Conservation (phyloP, 176 grass and related monocot species). For the Stipa capillata region DNA sequence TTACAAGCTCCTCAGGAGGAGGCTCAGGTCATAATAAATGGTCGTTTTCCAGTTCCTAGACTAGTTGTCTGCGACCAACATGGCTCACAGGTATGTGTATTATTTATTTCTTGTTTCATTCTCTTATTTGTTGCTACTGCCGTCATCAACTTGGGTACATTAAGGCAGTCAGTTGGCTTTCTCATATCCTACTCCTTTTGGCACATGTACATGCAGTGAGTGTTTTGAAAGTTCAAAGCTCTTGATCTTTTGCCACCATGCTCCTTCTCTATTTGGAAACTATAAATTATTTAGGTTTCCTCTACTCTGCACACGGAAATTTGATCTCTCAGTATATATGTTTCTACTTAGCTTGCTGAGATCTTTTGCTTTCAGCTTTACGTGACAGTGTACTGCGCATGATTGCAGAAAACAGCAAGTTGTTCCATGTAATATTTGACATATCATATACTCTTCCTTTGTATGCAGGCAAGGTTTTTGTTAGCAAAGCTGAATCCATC, state of each 20-base stretch:
- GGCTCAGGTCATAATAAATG: constrained; percentile 65
- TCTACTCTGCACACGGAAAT: too few species aligned
- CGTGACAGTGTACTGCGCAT: neutral
- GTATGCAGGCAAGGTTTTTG: constrained; percentile 88
- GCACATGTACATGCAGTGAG: neutral
- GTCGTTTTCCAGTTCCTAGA: constrained; percentile 91
- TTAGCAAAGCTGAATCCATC: constrained; percentile 95
- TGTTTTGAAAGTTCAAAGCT: neutral
- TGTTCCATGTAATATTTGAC: neutral
- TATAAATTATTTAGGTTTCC: too few species aligned
- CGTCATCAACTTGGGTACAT: neutral
- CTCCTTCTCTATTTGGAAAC: neutral
- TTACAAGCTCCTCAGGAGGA: constrained; percentile 90
- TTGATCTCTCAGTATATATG: too few species aligned
- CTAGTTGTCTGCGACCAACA: constrained; percentile 97
- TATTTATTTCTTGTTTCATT: constrained; percentile 15
- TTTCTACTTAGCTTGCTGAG: too few species aligned
- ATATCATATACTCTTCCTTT: neutral
- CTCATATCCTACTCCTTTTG: neutral
- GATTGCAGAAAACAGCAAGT: neutral
- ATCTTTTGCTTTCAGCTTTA: too few species aligned
- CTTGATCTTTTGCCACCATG: neutral
- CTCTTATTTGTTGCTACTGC: constrained; percentile 5
- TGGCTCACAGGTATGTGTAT: constrained; percentile 71
- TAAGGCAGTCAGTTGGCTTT: neutral